Percentiles rank a stretch among this genome's conserved stretches.
Evolutionary conservation across 192 early-diverging fungal genomes (phyloP).

Genomic region (Spinellus fusiger): DNA sequence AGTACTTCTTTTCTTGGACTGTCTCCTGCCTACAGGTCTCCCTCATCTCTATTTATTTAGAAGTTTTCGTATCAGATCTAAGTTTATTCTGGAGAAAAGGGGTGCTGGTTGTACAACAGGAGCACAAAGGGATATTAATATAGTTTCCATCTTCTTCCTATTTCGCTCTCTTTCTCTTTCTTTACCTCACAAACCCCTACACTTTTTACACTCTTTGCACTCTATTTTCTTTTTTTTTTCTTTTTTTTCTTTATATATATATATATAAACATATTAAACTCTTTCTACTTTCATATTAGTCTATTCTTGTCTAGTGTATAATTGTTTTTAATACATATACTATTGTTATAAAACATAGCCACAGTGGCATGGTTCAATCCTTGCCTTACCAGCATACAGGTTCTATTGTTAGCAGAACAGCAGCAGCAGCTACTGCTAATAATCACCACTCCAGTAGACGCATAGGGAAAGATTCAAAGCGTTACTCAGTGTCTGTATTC

Average conservation of each 20-base stretch:
- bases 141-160: too few relatives aligned
- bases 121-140: background rate
- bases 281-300: background rate
- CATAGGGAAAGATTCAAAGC: constrained; percentile 51
- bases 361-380: constrained; percentile 26
- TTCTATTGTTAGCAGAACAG: constrained; percentile 25
- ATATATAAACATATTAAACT: background rate
- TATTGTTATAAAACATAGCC: constrained; percentile 3
- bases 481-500: constrained; percentile 67
- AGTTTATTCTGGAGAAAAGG: background rate
- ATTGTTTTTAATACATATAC: background rate
- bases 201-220: background rate
- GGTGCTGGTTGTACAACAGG: background rate
- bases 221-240: background rate
- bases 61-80: too few relatives aligned
- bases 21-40: too few relatives aligned
- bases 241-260: background rate
- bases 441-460: constrained; percentile 26
- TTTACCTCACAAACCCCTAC: background rate
- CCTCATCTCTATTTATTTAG: too few relatives aligned
- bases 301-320: too few relatives aligned
- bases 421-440: constrained; percentile 29
- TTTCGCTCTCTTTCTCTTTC: background rate
- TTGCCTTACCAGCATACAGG: constrained; percentile 19
- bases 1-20: background rate